These are phyloP conservation scores for Neospermospora avenae DNA, from an alignment of 2,329 filamentous ascomycete species.

Conservation along the genomic window DNA sequence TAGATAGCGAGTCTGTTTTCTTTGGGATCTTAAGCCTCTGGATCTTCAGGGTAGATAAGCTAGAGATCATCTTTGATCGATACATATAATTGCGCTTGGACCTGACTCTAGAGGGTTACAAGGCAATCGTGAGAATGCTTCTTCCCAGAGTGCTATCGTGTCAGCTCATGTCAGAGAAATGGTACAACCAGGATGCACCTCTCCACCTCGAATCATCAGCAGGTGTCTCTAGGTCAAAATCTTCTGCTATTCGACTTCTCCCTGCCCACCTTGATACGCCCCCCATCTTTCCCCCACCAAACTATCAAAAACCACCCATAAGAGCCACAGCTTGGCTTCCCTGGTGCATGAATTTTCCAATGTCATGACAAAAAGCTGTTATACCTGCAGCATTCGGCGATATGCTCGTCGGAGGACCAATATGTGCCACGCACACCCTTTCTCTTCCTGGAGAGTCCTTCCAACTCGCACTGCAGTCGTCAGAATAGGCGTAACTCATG, in stretches of 20 bases:
- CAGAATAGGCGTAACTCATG: conserved; percentile 28
- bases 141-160: conserved; percentile 22
- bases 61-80: conserved; percentile 20
- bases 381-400: conserved; percentile 15
- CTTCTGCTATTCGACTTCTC: conserved; percentile 20
- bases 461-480: conserved; percentile 26
- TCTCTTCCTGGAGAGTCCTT: conserved; percentile 19
- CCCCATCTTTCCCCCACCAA: conserved; percentile 24
- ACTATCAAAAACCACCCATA: conserved; percentile 25
- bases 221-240: conserved; percentile 13
- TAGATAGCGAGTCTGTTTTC: too few relatives aligned
- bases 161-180: neutral
- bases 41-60: too few relatives aligned
- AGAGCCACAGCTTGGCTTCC: conserved; percentile 26
- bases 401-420: too few relatives aligned
- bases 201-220: too few relatives aligned
- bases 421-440: conserved; percentile 12
- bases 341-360: conserved; percentile 29
- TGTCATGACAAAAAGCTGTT: conserved; percentile 28
- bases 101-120: conserved; percentile 25
- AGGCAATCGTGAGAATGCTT: too few relatives aligned
- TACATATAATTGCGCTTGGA: conserved; percentile 23
- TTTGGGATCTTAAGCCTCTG: too few relatives aligned
- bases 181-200: too few relatives aligned
- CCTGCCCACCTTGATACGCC: conserved; percentile 25